These are phyloP conservation scores for Serpula lacrymans DNA, from an alignment of 768 basidiomycete species.

Conservation along the genomic window DNA sequence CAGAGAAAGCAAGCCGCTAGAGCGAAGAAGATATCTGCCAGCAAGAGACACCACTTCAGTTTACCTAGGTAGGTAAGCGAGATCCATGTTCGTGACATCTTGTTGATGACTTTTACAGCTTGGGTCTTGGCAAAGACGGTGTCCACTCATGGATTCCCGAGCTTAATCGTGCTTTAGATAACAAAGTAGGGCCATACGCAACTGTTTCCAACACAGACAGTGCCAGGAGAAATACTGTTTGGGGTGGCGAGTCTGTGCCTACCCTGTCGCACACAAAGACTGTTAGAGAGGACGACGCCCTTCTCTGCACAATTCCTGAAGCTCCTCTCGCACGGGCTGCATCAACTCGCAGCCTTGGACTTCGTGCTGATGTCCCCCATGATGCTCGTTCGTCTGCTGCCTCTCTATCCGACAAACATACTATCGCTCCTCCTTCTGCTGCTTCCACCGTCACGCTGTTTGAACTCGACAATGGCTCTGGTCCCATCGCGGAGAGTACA, in stretches of 20 bases:
- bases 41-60: slow-evolving; percentile 64
- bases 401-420: slow-evolving; percentile 33
- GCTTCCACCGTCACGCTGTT: slow-evolving; percentile 62
- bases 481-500: slow-evolving; percentile 51
- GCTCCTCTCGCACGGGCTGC: slow-evolving; percentile 28
- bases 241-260: slow-evolving; percentile 39
- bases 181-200: slow-evolving; percentile 36
- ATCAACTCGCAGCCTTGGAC: slow-evolving; percentile 44
- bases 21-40: slow-evolving; percentile 44
- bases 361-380: slow-evolving; percentile 50
- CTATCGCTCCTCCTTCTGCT: slow-evolving; percentile 45
- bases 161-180: slow-evolving; percentile 48
- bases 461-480: slow-evolving; percentile 32
- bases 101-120: slow-evolving; percentile 33
- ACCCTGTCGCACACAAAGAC: slow-evolving; percentile 30
- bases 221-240: slow-evolving; percentile 45
- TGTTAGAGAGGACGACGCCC: slow-evolving; percentile 38
- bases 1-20: slow-evolving; percentile 28
- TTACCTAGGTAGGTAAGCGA: slow-evolving; percentile 60
- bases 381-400: slow-evolving; percentile 51
- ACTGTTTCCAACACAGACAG: slow-evolving; percentile 39
- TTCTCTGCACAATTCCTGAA: slow-evolving; percentile 12
- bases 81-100: no score
- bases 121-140: slow-evolving; percentile 60
- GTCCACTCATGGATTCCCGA: slow-evolving; percentile 55